These are phyloP conservation scores for Ploettnerulaceae sp. DNA, from an alignment of 2,329 filamentous ascomycete genomes.

Conservation along the genomic window DNA sequence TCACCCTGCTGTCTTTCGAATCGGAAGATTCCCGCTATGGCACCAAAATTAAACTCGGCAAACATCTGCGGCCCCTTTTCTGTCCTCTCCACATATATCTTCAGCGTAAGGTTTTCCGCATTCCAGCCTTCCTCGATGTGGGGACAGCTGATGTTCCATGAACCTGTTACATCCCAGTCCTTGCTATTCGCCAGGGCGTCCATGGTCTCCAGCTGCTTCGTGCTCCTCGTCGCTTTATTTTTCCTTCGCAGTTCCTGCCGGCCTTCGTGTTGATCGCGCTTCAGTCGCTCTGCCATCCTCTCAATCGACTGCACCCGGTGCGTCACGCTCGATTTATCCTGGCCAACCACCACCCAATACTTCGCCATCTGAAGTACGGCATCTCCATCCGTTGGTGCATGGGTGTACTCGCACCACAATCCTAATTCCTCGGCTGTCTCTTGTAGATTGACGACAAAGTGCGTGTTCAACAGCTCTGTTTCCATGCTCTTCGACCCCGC, in stretches of 20 bases:
- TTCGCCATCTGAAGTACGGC: not conserved
- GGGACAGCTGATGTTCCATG: slow-evolving; percentile 12
- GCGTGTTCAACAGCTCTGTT: not conserved
- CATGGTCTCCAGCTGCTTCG: slow-evolving; percentile 17
- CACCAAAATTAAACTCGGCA: slow-evolving; percentile 16
- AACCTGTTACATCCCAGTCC: slow-evolving; percentile 20
- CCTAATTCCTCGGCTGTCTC: slow-evolving; percentile 6
- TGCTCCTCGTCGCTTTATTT: slow-evolving; percentile 13
- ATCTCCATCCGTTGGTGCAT: not conserved
- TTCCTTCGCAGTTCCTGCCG: slow-evolving; percentile 19
- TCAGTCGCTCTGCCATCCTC: slow-evolving; percentile 1
- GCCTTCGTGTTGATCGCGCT: slow-evolving; percentile 1
- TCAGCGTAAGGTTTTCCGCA: slow-evolving; percentile 1
- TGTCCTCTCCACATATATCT: slow-evolving; percentile 5
- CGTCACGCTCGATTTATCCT: slow-evolving; percentile 1
- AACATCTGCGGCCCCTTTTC: slow-evolving; percentile 13
- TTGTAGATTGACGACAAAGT: not conserved
- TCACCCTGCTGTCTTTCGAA: slow-evolving; percentile 12
- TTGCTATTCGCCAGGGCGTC: slow-evolving; percentile 14
- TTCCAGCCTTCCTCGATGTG: slow-evolving; percentile 4
- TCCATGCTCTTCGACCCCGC: slow-evolving; percentile 2
- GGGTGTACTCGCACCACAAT: not conserved
- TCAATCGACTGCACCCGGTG: slow-evolving; percentile 9
- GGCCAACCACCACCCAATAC: slow-evolving; percentile 4
- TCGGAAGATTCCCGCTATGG: slow-evolving; percentile 12